Percentiles rank a stretch among this genome's conserved stretches.
These are phyloP conservation scores for Mycotypha africana DNA, from an alignment of 371 early-diverging fungal genomes.

Conservation along the genomic window DNA sequence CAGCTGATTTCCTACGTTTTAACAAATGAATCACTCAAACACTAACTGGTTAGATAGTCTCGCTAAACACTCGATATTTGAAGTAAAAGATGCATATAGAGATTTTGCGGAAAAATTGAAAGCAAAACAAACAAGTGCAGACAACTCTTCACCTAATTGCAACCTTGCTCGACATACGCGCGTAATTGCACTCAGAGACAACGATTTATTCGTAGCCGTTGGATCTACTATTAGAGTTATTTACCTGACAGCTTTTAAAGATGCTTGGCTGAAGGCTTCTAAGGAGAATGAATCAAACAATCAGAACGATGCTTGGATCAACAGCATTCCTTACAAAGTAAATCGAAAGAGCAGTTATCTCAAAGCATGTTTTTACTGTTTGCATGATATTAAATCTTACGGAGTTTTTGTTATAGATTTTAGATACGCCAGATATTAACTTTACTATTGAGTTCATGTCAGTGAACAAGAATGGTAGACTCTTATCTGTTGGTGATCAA, in stretches of 20 bases:
- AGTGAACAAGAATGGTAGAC: slow-evolving; percentile 24
- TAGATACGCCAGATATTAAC: slow-evolving; percentile 33
- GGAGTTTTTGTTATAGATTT: slow-evolving; percentile 17
- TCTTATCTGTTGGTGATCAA: slow-evolving; percentile 29
- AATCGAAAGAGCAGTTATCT: background rate
- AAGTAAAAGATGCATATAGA: slow-evolving; percentile 7
- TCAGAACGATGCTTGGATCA: slow-evolving; percentile 19
- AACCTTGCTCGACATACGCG: slow-evolving; percentile 21
- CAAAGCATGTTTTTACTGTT: too few relatives aligned
- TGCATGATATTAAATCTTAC: background rate
- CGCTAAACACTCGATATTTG: slow-evolving; percentile 18
- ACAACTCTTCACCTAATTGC: background rate
- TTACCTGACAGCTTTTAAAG: slow-evolving; percentile 30
- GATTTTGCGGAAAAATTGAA: background rate
- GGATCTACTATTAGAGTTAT: slow-evolving; percentile 28
- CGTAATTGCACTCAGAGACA: slow-evolving; percentile 26
- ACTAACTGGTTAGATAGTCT: slow-evolving; percentile 18
- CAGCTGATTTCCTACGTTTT: too few relatives aligned
- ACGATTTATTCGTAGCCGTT: slow-evolving; percentile 36
- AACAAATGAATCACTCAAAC: slow-evolving; percentile 1
- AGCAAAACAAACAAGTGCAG: slow-evolving; percentile 7
- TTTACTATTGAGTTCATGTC: slow-evolving; percentile 26
- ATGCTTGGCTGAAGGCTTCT: slow-evolving; percentile 28
- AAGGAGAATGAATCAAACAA: slow-evolving; percentile 9
- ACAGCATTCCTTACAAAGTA: slow-evolving; percentile 36